phyloP scores from a whole-genome alignment of 768 basidiomycete genomes.

The Psilocybe azurescens region DNA sequence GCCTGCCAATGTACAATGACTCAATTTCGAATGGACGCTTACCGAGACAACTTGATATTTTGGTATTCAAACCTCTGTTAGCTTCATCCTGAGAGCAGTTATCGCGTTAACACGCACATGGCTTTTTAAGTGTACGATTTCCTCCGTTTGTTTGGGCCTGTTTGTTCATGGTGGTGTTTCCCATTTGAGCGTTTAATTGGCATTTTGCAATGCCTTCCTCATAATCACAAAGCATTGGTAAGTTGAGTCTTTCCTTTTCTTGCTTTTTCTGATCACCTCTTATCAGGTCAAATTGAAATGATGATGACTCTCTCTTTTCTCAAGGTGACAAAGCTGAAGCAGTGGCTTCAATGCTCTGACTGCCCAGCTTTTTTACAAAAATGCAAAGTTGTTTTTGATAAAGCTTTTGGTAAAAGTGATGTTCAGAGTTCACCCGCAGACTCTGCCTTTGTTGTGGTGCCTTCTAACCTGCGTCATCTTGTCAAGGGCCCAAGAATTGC shows the following conservation, averaged over 20 bases:
- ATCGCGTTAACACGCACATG: constrained; percentile 44
- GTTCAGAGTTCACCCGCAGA: too few species aligned
- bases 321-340: constrained; percentile 17
- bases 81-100: constrained; percentile 33
- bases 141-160: constrained; percentile 38
- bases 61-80: constrained; percentile 35
- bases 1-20: background rate
- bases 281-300: constrained; percentile 25
- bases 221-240: constrained; percentile 23
- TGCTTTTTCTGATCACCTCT: constrained; percentile 13
- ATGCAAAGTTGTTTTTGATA: too few species aligned
- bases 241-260: constrained; percentile 21
- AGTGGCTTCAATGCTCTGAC: constrained; percentile 15
- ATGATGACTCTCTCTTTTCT: constrained; percentile 21
- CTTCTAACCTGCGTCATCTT: background rate
- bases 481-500: constrained; percentile 3
- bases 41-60: background rate
- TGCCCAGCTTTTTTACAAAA: constrained; percentile 14
- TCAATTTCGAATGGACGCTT: background rate
- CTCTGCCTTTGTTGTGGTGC: constrained; percentile 1
- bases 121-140: constrained; percentile 40
- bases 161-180: constrained; percentile 40
- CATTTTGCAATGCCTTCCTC: too few species aligned
- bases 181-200: constrained; percentile 41
- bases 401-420: too few species aligned